These are phyloP conservation scores for Lathyrus sativus DNA, from an alignment of 306 rosid genomes.

Conservation along the genomic window DNA sequence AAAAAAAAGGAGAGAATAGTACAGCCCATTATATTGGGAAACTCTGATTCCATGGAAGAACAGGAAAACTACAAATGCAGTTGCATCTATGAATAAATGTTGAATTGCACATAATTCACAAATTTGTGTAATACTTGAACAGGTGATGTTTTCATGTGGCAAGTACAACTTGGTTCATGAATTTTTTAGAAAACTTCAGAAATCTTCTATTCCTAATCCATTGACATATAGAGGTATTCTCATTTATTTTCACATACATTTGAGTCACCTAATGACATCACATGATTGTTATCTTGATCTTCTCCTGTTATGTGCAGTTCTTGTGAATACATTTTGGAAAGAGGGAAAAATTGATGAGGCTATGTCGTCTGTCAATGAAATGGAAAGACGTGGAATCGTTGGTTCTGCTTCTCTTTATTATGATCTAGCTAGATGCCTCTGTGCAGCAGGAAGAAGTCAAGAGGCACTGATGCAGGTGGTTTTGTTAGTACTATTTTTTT, in stretches of 20 bases:
- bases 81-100: slow-evolving; percentile 11
- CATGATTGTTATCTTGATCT: slow-evolving; percentile 37
- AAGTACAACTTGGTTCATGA: slow-evolving; percentile 95
- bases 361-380: slow-evolving; percentile 57
- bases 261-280: slow-evolving; percentile 22
- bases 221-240: slow-evolving; percentile 85
- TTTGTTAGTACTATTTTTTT: slow-evolving; percentile 34
- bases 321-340: slow-evolving; percentile 77
- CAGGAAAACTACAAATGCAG: slow-evolving; percentile 29
- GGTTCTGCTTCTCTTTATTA: slow-evolving; percentile 96
- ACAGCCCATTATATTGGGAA: slow-evolving; percentile 9
- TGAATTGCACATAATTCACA: slow-evolving; percentile 33
- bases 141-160: slow-evolving; percentile 93
- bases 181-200: slow-evolving; percentile 82
- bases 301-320: slow-evolving; percentile 59
- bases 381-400: slow-evolving; percentile 91
- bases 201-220: slow-evolving; percentile 75
- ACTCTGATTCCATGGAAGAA: slow-evolving; percentile 9
- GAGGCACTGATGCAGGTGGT: slow-evolving; percentile 87
- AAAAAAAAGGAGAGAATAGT: background rate
- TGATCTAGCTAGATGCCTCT: slow-evolving; percentile 93
- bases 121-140: slow-evolving; percentile 42
- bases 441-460: slow-evolving; percentile 83
- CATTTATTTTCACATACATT: slow-evolving; percentile 33
- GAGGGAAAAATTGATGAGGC: slow-evolving; percentile 93